Evolutionary conservation across 768 basidiomycete species (phyloP), one percentile per base, ranked within the genome.

Genomic region (Auricularia sp.): DNA sequence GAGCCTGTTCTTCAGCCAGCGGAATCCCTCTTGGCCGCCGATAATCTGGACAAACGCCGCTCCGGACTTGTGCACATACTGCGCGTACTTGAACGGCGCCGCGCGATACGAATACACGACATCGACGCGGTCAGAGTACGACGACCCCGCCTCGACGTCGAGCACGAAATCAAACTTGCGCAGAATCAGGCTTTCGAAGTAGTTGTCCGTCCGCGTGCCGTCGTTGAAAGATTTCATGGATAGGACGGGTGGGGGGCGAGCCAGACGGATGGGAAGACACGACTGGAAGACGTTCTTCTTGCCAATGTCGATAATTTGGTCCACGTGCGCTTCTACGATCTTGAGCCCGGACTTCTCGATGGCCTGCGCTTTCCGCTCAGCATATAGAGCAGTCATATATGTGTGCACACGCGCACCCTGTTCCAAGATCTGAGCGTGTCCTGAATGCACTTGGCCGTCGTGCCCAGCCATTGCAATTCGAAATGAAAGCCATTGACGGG

Each of bases 381-480:
- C 39, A 8, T 10, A 18, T 18, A 51, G 14, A 6, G 47, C 21
- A 51, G 16, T 11, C 44, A 45, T 11, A 11, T 11, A 18, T 11
- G 6, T 51, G 47, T 16, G 47, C 47, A 51, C 47, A 10, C 6
- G 33, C 39, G 13, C 39, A 42, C 56, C 47, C 90, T 81, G 64
- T 83, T 84, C 90, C 94, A 94, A 62, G 83, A 81, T 45, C 89
- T 85, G 29, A 97, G 80, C 62, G 89, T 83, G 68, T 96, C 94
- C 68, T 98, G 95, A 62, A 98, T 90, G 67, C 87, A 88, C 24
- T 91, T 85, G 29, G 94, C 93, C 1, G 94, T 94, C 1, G 94
- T 90, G 2, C 93, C 94, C 47, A 98, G 88, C 96, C 97, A 99
- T 67, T 96, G 92, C 35, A 99, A 80, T 75, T 99, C 95, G 70